A percentile compares a stretch with the other conserved stretches of the same genome.
Conservation (phyloP, 768 basidiomycete species). For the Leccinellum luteum region DNA sequence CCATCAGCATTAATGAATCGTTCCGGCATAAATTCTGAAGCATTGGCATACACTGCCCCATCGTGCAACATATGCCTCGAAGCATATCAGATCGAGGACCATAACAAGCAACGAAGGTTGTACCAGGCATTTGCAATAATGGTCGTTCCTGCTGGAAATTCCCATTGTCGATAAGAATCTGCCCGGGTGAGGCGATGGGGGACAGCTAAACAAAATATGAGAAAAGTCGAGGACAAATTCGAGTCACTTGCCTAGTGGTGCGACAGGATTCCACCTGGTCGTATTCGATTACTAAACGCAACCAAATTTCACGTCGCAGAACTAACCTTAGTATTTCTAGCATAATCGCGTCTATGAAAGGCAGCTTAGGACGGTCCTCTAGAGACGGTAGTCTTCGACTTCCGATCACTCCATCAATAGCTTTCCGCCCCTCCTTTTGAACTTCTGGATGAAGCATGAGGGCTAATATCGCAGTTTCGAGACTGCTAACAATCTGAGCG, state of each 20-base stretch:
- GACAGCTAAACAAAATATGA: background rate
- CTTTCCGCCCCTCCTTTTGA: background rate
- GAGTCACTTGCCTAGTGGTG: slow-evolving; percentile 1
- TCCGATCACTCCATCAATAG: background rate
- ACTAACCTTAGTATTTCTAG: slow-evolving; percentile 1
- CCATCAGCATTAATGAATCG: background rate
- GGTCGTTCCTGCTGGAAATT: slow-evolving; percentile 3
- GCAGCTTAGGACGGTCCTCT: background rate
- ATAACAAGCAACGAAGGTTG: background rate
- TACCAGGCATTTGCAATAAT: slow-evolving; percentile 1
- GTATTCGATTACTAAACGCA: background rate
- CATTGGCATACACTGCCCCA: background rate
- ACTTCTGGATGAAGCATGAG: slow-evolving; percentile 5
- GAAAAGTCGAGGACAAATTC: background rate
- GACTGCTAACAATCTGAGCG: background rate
- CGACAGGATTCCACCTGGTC: slow-evolving; percentile 8
- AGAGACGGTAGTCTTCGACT: background rate
- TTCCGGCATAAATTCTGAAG: slow-evolving; percentile 1
- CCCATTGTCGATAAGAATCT: slow-evolving; percentile 1
- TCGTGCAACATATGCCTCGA: slow-evolving; percentile 8
- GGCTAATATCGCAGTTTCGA: slow-evolving; percentile 2
- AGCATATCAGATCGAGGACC: background rate
- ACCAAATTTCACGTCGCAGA: background rate
- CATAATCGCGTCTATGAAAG: slow-evolving; percentile 3
- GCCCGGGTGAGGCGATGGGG: slow-evolving; percentile 5